Evolutionary conservation across 1,284 basidiomycete species (phyloP).

Genomic region (Marasmius sp.): DNA sequence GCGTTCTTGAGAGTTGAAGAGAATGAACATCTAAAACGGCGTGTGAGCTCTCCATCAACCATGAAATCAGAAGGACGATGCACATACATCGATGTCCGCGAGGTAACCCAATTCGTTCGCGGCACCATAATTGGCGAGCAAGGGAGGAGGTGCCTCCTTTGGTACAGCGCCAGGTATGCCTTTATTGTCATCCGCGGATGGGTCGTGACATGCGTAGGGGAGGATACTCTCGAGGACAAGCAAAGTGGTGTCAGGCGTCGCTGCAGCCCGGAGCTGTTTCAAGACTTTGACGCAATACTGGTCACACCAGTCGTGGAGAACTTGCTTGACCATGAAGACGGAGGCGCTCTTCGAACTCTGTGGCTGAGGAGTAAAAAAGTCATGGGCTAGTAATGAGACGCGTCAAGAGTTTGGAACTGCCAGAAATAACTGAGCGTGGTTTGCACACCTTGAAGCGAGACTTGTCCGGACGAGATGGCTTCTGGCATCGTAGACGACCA

Average conservation of each 20-base stretch:
- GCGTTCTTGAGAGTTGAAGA: conserved; percentile 20
- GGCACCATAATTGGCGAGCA: conserved; percentile 22
- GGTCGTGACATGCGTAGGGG: conserved; percentile 17
- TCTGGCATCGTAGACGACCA: conserved; percentile 8
- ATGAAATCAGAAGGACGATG: neutral
- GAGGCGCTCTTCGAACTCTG: conserved; percentile 1
- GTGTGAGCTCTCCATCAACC: neutral
- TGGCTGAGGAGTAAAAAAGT: conserved; percentile 9
- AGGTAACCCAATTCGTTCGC: conserved; percentile 19
- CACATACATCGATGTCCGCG: conserved; percentile 20
- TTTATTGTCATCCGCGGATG: neutral
- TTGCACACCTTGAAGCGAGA: neutral
- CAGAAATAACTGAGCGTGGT: conserved; percentile 2
- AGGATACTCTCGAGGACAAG: conserved; percentile 14
- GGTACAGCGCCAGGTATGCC: neutral
- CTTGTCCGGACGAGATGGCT: neutral
- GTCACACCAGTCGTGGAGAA: conserved; percentile 19
- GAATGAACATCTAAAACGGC: conserved; percentile 15
- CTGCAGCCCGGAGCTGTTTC: conserved; percentile 10
- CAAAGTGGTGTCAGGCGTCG: neutral
- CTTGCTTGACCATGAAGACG: conserved; percentile 15
- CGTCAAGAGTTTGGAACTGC: neutral
- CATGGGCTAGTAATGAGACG: neutral
- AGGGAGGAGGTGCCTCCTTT: conserved; percentile 17
- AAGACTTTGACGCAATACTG: conserved; percentile 8